A percentile compares a stretch with the other conserved stretches of the same genome.
These are phyloP conservation scores for Leptosphaerulina australis DNA, from an alignment of 2,329 filamentous ascomycete species.

Conservation along the genomic window DNA sequence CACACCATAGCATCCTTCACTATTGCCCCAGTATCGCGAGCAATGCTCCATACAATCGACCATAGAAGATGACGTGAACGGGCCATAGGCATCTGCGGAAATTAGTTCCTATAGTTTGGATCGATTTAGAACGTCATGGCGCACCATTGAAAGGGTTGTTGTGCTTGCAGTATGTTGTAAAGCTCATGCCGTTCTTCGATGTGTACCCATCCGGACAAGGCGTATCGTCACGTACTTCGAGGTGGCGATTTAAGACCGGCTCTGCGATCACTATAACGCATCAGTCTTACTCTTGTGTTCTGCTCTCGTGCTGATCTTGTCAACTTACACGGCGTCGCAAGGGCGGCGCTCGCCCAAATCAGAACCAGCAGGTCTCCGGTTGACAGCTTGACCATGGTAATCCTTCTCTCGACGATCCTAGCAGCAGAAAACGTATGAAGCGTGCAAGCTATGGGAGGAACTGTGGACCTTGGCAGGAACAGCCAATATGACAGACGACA, in stretches of 20 bases:
- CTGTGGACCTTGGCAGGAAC: neutral
- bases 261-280: conserved; percentile 25
- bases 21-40: conserved; percentile 38
- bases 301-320: neutral
- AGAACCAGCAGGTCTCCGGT: conserved; percentile 27
- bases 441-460: neutral
- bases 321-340: conserved; percentile 35
- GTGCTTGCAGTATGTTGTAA: conserved; percentile 38
- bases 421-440: neutral
- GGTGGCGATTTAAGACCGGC: conserved; percentile 18
- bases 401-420: neutral
- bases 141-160: conserved; percentile 40
- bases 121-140: neutral
- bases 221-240: conserved; percentile 22
- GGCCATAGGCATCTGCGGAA: conserved; percentile 7
- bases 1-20: conserved; percentile 41
- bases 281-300: conserved; percentile 18
- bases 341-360: conserved; percentile 26
- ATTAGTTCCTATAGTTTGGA: neutral
- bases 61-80: conserved; percentile 26
- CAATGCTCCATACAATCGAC: conserved; percentile 41
- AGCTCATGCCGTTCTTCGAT: conserved; percentile 39
- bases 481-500: neutral
- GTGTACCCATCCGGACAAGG: conserved; percentile 32
- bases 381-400: neutral